phyloP scores from a whole-genome alignment of 805 yeast genomes.

The Blastobotrys parvus region DNA sequence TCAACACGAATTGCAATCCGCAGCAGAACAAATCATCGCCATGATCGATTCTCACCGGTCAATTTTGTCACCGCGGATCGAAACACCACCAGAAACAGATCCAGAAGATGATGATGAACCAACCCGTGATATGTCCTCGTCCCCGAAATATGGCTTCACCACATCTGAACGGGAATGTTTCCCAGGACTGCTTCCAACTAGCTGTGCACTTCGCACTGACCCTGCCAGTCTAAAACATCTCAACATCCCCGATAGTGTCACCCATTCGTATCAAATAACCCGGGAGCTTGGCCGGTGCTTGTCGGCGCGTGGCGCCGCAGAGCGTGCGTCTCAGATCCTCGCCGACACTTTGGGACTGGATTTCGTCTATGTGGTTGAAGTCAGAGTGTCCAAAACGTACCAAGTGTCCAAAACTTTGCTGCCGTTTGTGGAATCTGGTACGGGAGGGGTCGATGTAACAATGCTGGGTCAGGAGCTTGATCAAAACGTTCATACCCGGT shows the following conservation, averaged over 20 bases:
- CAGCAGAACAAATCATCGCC: slow-evolving; percentile 13
- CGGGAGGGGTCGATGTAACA: neutral
- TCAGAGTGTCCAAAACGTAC: slow-evolving; percentile 8
- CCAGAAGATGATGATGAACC: neutral
- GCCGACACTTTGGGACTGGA: slow-evolving; percentile 18
- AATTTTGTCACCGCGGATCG: slow-evolving; percentile 6
- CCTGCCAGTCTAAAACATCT: slow-evolving; percentile 8
- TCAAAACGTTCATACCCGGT: slow-evolving; percentile 9
- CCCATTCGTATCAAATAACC: slow-evolving; percentile 23
- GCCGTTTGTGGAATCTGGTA: neutral
- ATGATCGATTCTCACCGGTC: slow-evolving; percentile 6
- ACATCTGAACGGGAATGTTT: too few species aligned
- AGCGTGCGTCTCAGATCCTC: slow-evolving; percentile 21
- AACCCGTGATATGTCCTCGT: neutral
- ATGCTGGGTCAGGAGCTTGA: slow-evolving; percentile 3
- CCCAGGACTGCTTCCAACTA: slow-evolving; percentile 1
- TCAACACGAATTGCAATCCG: slow-evolving; percentile 7
- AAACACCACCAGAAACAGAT: neutral
- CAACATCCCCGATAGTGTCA: slow-evolving; percentile 10
- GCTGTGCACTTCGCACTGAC: slow-evolving; percentile 6
- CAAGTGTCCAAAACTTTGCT: neutral
- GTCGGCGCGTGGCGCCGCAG: slow-evolving; percentile 18
- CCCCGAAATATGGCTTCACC: neutral
- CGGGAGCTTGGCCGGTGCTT: slow-evolving; percentile 18
- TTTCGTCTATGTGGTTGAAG: slow-evolving; percentile 23